Evolutionary conservation across 352 stramenopile genomes (phyloP), one percentile per base, ranked within the genome.

Genomic region (Pythium aquatile): DNA sequence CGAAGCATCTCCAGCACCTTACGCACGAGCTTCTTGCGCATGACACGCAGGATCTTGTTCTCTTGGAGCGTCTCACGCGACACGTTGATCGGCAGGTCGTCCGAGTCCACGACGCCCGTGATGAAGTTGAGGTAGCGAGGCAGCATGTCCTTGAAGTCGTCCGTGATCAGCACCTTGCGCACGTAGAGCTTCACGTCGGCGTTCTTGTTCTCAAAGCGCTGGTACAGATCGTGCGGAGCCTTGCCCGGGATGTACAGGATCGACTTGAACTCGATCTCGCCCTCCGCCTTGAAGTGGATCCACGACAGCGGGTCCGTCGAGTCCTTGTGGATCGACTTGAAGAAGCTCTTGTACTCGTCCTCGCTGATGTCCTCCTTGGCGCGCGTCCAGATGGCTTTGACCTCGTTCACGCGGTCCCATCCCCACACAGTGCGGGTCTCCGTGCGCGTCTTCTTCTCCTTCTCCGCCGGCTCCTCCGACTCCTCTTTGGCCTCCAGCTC

Each of bases 221-320:
- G 89, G 77, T 96, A 97, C 46, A 97, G 47, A 63, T 97, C 85
- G 42, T 70, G 72, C 20, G 93, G 81, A 24, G 97, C 86, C 55
- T 93, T 83, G 13, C 81, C 81, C 17, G 98, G 98, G 6, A 99
- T 77, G 83, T 98, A 99, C 44, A 99, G 69, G 60, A 99, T 99
- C 37, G 92, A 98, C 81, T 99, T 99, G 87, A 99, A 99, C 75
- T 99, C 98, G 55, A 99, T 97, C 69, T 99, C 98, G 65, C 98
- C 98, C 81, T 99, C 98, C 16, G 96, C 98, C 73, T 98, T 97
- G 79, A 99, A 99, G 81, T 99, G 98, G 39, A 96, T 98, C 97
- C 97, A 99, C n/a, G 91, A 90, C 44, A 96, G 71, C 32, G 97
- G 90, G 56, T 98, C 89, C 32, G 74, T 76, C 58, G 97, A 88